phyloP scores from a whole-genome alignment of 805 yeast genomes.

The Yarrowia sp. region DNA sequence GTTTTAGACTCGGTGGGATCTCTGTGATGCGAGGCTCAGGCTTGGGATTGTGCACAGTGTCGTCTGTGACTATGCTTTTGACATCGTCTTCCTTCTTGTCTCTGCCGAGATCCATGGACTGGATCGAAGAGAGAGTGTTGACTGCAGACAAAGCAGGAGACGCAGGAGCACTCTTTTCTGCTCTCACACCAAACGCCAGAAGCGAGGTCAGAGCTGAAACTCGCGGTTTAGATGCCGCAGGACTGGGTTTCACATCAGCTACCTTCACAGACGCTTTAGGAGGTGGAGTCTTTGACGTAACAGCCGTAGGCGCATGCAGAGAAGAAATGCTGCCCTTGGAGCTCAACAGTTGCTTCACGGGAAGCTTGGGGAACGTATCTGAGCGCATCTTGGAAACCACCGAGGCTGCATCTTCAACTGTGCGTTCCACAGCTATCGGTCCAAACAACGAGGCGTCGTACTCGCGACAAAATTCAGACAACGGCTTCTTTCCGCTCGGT shows the following conservation, averaged over 20 bases:
- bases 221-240: conserved; percentile 8
- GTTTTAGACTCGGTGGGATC: not conserved
- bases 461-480: conserved; percentile 59
- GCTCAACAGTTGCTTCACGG: conserved; percentile 2
- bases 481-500: conserved; percentile 39
- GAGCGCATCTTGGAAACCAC: conserved; percentile 12
- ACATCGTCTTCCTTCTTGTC: not conserved
- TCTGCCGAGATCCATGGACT: conserved; percentile 4
- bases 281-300: not conserved
- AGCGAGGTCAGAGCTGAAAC: conserved; percentile 3
- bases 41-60: not conserved
- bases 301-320: conserved; percentile 6
- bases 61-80: conserved; percentile 4
- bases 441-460: conserved; percentile 51
- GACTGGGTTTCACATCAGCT: conserved; percentile 7
- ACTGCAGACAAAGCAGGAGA: conserved; percentile 13
- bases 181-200: conserved; percentile 10
- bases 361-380: conserved; percentile 19
- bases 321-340: not conserved
- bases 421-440: not conserved
- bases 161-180: conserved; percentile 11
- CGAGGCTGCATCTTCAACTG: conserved; percentile 7
- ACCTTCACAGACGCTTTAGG: conserved; percentile 16
- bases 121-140: not conserved
- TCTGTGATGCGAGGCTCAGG: not conserved